phyloP scores from a whole-genome alignment of 2,329 filamentous ascomycete genomes.

The Pseudogymnoascus sp. region DNA sequence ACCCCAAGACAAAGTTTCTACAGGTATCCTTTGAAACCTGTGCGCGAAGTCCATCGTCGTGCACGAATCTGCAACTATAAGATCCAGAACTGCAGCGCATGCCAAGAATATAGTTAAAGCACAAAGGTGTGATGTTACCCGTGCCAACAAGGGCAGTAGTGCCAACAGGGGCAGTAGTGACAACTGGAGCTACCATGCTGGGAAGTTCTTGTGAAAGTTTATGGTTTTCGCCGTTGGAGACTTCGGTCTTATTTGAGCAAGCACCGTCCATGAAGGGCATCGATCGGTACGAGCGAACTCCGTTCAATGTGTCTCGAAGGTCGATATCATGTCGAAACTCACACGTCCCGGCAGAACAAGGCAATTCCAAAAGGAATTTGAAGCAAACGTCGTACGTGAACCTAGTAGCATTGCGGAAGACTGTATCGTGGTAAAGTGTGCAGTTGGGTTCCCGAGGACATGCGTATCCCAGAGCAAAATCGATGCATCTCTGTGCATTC shows the following conservation, averaged over 20 bases:
- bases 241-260: background rate
- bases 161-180: background rate
- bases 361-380: background rate
- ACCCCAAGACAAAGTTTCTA: background rate
- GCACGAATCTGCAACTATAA: background rate
- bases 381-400: background rate
- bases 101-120: background rate
- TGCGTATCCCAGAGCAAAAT: background rate
- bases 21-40: background rate
- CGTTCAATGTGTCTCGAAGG: background rate
- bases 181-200: background rate
- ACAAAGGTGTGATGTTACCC: background rate
- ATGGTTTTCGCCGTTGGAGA: background rate
- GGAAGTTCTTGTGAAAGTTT: background rate
- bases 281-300: background rate
- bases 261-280: constrained; percentile 1
- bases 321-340: background rate
- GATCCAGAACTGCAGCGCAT: background rate
- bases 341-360: background rate
- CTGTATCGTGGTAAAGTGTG: background rate
- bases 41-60: background rate
- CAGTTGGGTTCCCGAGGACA: background rate
- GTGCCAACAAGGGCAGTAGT: background rate
- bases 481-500: background rate
- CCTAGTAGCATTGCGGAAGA: background rate